Evolutionary conservation across 176 grass and related monocot genomes (phyloP).

Genomic region (Oryza punctata): DNA sequence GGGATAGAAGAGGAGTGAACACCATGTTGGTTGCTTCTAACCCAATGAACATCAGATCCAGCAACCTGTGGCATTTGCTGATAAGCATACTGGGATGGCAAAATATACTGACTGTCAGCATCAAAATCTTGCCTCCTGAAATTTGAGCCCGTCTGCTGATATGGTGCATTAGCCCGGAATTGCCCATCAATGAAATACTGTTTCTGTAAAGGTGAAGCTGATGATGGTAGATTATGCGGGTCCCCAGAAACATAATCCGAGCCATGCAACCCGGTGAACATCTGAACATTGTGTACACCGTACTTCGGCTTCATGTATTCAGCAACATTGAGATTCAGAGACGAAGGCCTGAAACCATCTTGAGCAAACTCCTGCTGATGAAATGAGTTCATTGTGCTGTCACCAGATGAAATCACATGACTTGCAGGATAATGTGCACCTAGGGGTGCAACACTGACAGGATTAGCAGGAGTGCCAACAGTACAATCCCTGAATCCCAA

Average conservation of each 20-base stretch:
- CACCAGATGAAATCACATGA: not conserved
- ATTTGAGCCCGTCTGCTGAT: conserved; percentile 41
- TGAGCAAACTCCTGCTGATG: conserved; percentile 14
- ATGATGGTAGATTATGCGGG: conserved; percentile 3
- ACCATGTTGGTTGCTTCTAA: conserved; percentile 24
- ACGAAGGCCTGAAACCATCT: conserved; percentile 1
- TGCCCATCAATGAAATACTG: conserved; percentile 19
- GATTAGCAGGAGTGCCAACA: not conserved
- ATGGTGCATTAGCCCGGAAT: not conserved
- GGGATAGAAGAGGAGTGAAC: conserved; percentile 6
- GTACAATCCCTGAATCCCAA: conserved; percentile 37
- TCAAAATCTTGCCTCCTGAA: conserved; percentile 38
- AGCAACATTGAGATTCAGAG: conserved; percentile 32
- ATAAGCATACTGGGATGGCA: conserved; percentile 33
- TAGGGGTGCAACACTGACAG: not conserved
- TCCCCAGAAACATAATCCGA: conserved; percentile 1
- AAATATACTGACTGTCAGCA: conserved; percentile 28
- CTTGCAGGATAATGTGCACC: not conserved
- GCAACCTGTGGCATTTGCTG: conserved; percentile 35
- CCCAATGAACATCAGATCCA: conserved; percentile 30
- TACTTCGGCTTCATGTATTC: conserved; percentile 3
- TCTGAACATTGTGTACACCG: not conserved
- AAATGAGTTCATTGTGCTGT: not conserved
- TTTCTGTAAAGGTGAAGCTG: conserved; percentile 28
- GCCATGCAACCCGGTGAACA: conserved; percentile 7